Base-by-base conservation (phyloP, 1,284 basidiomycete genomes). In the Veloporphyrellus conicus region DNA sequence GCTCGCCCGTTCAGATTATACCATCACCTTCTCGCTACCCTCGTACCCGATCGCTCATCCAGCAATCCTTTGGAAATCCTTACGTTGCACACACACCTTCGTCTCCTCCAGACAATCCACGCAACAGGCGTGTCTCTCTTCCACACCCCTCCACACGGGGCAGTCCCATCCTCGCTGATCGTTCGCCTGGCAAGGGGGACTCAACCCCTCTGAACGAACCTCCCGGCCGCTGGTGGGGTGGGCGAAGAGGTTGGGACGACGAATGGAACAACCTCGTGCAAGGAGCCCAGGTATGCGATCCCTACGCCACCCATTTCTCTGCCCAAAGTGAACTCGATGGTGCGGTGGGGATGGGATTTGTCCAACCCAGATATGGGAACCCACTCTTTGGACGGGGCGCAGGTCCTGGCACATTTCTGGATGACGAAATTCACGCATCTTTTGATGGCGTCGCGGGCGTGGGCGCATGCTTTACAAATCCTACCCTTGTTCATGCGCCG, bases 181-280 rank as follows among this genome's bases (percentile, higher is more conserved):
- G 27, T 10, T 23, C 34, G 2, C 33, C 10, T 4, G 18, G 14
- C 16, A 47, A 36, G 11, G 54, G 48, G 2, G 34, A 48, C 3
- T 49, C 47, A 19, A 51, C 56, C 1, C 53, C 61, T 38, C 29
- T 60, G 33, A 52, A 60, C n/a, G 50, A 45, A 35, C 47, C 48
- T 8, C 57, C 60, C 3, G n/a, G 43, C 32, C 48, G 48, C 18
- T 63, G 61, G 57, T 58, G 57, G 61, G 54, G 57, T 12, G 46
- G 54, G 36, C 43, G 18, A 23, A 38, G 37, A 14, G 36, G 47
- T 16, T 61, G 60, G 57, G 27, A 43, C 7, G 41, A 57, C n/a
- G 60, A 61, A 28, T 63, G 58, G 56, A 49, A 54, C 33, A 45
- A n/a, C n/a, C n/a, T n/a, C n/a, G n/a, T n/a, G n/a, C n/a, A n/a